Evolutionary conservation across 2,329 filamentous ascomycete genomes (phyloP).

Genomic region (Claviceps citrina): DNA sequence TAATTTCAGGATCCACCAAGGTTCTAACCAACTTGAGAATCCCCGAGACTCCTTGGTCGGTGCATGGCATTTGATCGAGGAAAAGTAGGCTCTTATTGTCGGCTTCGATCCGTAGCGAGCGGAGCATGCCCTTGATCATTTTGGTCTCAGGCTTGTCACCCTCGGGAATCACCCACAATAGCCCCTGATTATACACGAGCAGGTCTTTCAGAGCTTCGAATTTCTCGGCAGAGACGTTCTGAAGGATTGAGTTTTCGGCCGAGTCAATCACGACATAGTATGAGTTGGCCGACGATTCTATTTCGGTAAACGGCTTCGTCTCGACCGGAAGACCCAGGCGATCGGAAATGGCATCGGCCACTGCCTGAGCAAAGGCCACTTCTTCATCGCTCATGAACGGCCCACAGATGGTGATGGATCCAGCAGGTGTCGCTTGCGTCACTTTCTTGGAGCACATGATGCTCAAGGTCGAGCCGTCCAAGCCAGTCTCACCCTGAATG

Average conservation of each 20-base stretch:
- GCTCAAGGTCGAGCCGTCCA: neutral
- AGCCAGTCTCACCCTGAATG: neutral
- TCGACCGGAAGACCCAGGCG: neutral
- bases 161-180: conserved; percentile 7
- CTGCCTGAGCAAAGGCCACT: conserved; percentile 1
- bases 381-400: conserved; percentile 2
- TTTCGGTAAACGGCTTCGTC: neutral
- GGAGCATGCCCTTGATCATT: conserved; percentile 7
- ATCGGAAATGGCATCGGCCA: conserved; percentile 1
- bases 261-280: conserved; percentile 5
- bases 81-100: conserved; percentile 2
- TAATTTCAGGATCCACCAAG: neutral
- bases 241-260: neutral
- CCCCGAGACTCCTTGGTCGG: neutral
- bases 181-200: conserved; percentile 3
- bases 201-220: conserved; percentile 5
- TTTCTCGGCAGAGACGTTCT: neutral
- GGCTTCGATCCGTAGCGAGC: conserved; percentile 5
- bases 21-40: conserved; percentile 3
- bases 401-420: conserved; percentile 2
- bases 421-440: neutral
- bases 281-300: neutral
- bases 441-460: conserved; percentile 3
- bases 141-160: conserved; percentile 3
- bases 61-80: conserved; percentile 4